Base-by-base conservation (phyloP, 768 basidiomycete species). In the Xerocomus brunneocitrinus region DNA sequence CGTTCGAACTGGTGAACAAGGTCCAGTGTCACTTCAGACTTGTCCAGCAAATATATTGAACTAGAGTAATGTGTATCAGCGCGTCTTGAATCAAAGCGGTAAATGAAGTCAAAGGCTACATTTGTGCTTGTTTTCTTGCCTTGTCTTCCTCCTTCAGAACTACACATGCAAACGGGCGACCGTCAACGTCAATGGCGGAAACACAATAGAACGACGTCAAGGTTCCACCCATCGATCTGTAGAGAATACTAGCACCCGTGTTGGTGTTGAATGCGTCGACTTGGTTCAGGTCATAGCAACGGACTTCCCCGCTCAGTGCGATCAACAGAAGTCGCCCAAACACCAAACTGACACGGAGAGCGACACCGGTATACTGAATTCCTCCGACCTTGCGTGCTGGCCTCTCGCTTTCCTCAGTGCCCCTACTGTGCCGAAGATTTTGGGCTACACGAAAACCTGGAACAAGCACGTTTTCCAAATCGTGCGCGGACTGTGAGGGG, bases 111-210 rank as follows among this genome's bases (percentile, higher is more conserved):
- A n/a, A 42, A n/a, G n/a, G n/a, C 16, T 36, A 62, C 62, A 38
- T 40, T 40, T 53, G 42, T 34, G 10, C 47, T 22, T 7, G 28
- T 24, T 28, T 39, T 8, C 13, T 5, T 6, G 6, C 30, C 5
- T 14, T 24, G 4, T 2, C 41, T 27, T 0, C 43, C 34, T 64
- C 62, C 24, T 27, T 47, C 38, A 59, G 5, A 3, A 59, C 54
- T 3, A 24, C 48, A 25, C 62, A 63, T 9, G 60, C 50, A 34
- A 65, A 65, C 16, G 54, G 55, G 7, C 49, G 43, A 25, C 62
- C 62, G 8, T 52, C 43, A 24, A 25, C 19, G 14, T 65, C 54
- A 19, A 56, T 28, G 4, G 57, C 41, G 8, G 54, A 59, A 13
- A 49, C 36, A 25, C 60, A 65, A 28, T 30, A 14, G 34, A 52